These are phyloP conservation scores for Cerioporus squamosus DNA, from an alignment of 1,284 basidiomycete genomes.

Conservation along the genomic window DNA sequence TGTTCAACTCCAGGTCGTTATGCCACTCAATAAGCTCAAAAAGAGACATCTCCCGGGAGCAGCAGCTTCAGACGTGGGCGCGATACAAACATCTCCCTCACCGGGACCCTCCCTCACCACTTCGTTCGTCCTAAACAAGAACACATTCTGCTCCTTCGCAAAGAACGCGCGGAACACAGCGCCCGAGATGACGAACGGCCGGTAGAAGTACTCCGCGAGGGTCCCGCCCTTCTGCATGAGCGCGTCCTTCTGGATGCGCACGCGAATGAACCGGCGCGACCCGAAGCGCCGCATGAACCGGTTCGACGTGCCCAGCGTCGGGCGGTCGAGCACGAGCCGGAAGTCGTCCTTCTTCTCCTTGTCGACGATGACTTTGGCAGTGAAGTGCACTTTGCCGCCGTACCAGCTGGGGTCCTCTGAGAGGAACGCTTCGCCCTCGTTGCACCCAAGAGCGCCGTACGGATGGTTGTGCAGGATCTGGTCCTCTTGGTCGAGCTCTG, in stretches of 20 bases:
- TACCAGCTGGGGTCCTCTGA: slow-evolving; percentile 33
- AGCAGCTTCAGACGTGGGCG: neutral
- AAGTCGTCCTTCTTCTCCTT: slow-evolving; percentile 4
- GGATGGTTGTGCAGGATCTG: slow-evolving; percentile 27
- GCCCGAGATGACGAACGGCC: slow-evolving; percentile 40
- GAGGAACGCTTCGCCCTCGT: slow-evolving; percentile 10
- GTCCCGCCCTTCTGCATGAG: slow-evolving; percentile 16
- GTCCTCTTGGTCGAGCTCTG: slow-evolving; percentile 42
- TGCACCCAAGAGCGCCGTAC: slow-evolving; percentile 34
- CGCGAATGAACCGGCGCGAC: slow-evolving; percentile 41
- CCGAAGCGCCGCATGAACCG: slow-evolving; percentile 46
- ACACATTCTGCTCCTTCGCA: slow-evolving; percentile 39
- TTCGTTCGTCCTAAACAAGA: slow-evolving; percentile 43
- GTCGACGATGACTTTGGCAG: slow-evolving; percentile 21
- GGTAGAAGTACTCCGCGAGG: slow-evolving; percentile 32
- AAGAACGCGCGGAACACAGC: slow-evolving; percentile 45
- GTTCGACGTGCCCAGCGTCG: slow-evolving; percentile 40
- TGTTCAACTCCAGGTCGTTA: slow-evolving; percentile 38
- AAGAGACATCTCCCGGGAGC: slow-evolving; percentile 17
- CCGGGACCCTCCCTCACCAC: neutral
- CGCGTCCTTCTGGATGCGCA: slow-evolving; percentile 34
- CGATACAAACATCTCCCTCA: neutral
- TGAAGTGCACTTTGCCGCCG: slow-evolving; percentile 43
- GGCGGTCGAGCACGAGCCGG: slow-evolving; percentile 36
- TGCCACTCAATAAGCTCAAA: slow-evolving; percentile 39